Conservation (phyloP, 805 yeast genomes). For the Metschnikowia baotianmanensis region DNA sequence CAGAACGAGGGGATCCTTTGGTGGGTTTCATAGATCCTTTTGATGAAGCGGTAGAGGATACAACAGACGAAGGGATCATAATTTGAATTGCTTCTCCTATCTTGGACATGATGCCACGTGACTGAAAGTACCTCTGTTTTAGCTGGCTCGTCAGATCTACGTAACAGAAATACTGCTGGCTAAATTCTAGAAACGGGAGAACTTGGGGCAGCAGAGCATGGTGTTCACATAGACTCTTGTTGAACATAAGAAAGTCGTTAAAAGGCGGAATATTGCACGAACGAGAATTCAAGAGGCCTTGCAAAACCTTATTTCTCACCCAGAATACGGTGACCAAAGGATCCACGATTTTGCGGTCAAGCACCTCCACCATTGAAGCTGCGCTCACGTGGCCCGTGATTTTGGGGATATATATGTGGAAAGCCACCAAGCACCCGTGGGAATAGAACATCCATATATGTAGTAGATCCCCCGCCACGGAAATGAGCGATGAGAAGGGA, state of each 20-base stretch:
- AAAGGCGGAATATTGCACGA: conserved; percentile 3
- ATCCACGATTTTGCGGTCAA: conserved; percentile 4
- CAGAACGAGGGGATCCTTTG: too few species aligned
- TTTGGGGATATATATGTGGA: conserved; percentile 10
- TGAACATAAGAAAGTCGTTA: conserved; percentile 12
- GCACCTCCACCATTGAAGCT: not conserved
- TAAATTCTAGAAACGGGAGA: conserved; percentile 8
- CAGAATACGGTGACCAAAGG: conserved; percentile 8
- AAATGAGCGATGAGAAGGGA: conserved; percentile 3
- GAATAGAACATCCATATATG: conserved; percentile 17
- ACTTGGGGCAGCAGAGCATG: conserved; percentile 1
- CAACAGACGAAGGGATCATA: too few species aligned
- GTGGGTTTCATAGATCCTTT: too few species aligned
- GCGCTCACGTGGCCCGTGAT: not conserved
- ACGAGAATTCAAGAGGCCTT: conserved; percentile 1
- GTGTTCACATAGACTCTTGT: conserved; percentile 7
- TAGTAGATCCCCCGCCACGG: conserved; percentile 6
- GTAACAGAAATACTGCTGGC: conserved; percentile 14
- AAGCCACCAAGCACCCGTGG: conserved; percentile 15
- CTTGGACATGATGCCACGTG: conserved; percentile 1
- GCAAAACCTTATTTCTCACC: conserved; percentile 10
- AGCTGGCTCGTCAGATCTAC: conserved; percentile 11
- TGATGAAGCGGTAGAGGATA: too few species aligned
- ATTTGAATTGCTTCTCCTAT: not conserved
- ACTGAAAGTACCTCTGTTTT: conserved; percentile 6